Base-by-base conservation (phyloP, 2,329 filamentous ascomycete genomes). In the Pleurostoma richardsiae region DNA sequence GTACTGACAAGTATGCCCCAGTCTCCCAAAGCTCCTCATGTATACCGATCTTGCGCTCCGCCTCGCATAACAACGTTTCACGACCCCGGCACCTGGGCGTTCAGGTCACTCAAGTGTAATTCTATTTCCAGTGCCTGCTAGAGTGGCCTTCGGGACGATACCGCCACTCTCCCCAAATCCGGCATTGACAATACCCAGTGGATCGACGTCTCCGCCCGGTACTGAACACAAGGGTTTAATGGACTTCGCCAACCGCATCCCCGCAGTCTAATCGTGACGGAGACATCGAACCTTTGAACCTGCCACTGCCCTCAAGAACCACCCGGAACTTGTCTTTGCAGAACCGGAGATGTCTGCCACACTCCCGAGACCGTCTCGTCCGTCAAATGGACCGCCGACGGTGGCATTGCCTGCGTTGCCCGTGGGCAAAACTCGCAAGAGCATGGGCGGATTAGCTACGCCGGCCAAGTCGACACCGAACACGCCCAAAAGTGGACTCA, bases 391-490 rank as follows among this genome's bases (percentile, higher is more conserved):
- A 49, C 86, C 89, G 42, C 86, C 89, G 11, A 82, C 80, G 30
- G 78, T 82, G 52, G 80, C 85, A 29, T 72, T 94, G 28, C 88
- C 90, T 40, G 83, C 87, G 40, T 71, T 95, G 42, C 88, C 90
- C 29, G 73, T 87, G 19, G 67, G 75, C 41, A 94, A 90, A 67
- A 82, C 85, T 38, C 79, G 88, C 52, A 88, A 85, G 63, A 85
- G 79, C 65, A 83, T 71, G 47, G 77, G 68, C 46, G 70, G 59
- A 49, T 68, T 73, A 42, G 67, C 68, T 53, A 72, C 60, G 31
- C 64, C 63, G 4, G 62, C 65, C 19, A 76, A 66, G 58, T 60
- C 69, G 51, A 56, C 69, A 52, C 63, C 73, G 50, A 61, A 70
- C 59, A 72, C 77, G 10, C 74, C 80, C 6, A 83, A 76, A 60